These are phyloP conservation scores for Macrolepiota fuliginosa DNA, from an alignment of 768 basidiomycete species.

Conservation along the genomic window DNA sequence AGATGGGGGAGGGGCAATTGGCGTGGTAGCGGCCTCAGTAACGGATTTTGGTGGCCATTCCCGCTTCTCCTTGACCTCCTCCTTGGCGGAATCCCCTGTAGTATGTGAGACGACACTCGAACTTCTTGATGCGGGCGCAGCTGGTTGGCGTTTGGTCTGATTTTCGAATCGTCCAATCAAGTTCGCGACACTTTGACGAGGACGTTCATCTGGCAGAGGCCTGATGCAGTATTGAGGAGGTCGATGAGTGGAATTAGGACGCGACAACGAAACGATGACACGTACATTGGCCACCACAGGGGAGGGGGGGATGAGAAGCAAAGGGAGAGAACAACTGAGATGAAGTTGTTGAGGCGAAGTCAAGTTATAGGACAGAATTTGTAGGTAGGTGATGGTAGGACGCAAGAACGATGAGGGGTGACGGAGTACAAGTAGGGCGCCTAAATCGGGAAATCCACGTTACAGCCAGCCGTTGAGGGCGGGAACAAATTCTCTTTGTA, in stretches of 20 bases:
- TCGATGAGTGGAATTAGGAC: conserved; percentile 18
- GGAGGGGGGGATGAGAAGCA: conserved; percentile 1
- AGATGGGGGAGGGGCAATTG: background rate
- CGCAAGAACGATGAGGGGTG: background rate
- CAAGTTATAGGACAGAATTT: background rate
- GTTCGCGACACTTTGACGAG: conserved; percentile 84
- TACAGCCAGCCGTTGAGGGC: background rate
- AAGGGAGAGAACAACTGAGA: conserved; percentile 3
- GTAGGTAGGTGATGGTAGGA: background rate
- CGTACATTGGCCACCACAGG: conserved; percentile 32
- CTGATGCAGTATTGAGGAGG: conserved; percentile 33
- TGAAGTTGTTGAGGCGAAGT: background rate
- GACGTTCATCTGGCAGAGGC: conserved; percentile 87
- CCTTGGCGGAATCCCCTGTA: conserved; percentile 61
- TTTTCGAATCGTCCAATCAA: conserved; percentile 89
- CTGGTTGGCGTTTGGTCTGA: conserved; percentile 60
- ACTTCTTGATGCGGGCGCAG: conserved; percentile 46
- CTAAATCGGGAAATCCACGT: conserved; percentile 8
- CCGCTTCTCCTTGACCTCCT: conserved; percentile 66
- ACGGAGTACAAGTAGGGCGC: background rate
- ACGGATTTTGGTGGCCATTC: conserved; percentile 72
- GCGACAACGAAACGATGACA: conserved; percentile 18
- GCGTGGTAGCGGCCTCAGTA: background rate
- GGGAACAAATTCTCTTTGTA: background rate
- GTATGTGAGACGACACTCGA: conserved; percentile 66